Percentiles rank a stretch among this genome's conserved stretches.
Conservation (phyloP, 2,329 filamentous ascomycete species). For the Diaporthe helianthi region DNA sequence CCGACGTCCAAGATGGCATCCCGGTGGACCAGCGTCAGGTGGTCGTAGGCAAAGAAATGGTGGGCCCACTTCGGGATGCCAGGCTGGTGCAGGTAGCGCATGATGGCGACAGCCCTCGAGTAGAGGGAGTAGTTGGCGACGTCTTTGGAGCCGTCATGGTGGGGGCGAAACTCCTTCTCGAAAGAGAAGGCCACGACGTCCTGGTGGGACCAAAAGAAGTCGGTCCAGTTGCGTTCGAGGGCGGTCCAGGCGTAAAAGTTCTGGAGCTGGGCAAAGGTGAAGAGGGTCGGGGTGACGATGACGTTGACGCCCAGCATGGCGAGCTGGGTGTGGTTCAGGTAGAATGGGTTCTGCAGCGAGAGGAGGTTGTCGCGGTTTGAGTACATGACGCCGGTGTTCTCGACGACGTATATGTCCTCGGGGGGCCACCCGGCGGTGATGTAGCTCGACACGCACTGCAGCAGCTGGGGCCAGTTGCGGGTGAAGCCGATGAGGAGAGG, state of each 20-base stretch:
- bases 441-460: constrained; percentile 60
- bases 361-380: constrained; percentile 53
- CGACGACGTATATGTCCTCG: constrained; percentile 59
- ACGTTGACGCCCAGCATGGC: constrained; percentile 57
- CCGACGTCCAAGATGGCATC: constrained; percentile 52
- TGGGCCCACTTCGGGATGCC: constrained; percentile 52
- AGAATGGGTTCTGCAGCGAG: constrained; percentile 60
- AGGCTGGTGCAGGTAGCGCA: constrained; percentile 44
- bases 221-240: constrained; percentile 51
- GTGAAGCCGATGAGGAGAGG: constrained; percentile 60
- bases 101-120: constrained; percentile 46
- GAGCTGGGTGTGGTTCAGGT: constrained; percentile 58
- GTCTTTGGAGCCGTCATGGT: constrained; percentile 46
- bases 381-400: constrained; percentile 61
- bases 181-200: constrained; percentile 56
- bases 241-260: constrained; percentile 59
- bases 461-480: constrained; percentile 57
- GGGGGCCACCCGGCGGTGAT: constrained; percentile 63
- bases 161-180: constrained; percentile 46
- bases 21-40: constrained; percentile 58
- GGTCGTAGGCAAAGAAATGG: constrained; percentile 58
- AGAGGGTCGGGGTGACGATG: constrained; percentile 55
- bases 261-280: constrained; percentile 61
- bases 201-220: constrained; percentile 63
- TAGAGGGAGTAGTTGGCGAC: constrained; percentile 51